Percentiles rank a stretch among this genome's conserved stretches.
Conservation (phyloP, 2,329 filamentous ascomycete species). For the Chrysoporthe puriensis region DNA sequence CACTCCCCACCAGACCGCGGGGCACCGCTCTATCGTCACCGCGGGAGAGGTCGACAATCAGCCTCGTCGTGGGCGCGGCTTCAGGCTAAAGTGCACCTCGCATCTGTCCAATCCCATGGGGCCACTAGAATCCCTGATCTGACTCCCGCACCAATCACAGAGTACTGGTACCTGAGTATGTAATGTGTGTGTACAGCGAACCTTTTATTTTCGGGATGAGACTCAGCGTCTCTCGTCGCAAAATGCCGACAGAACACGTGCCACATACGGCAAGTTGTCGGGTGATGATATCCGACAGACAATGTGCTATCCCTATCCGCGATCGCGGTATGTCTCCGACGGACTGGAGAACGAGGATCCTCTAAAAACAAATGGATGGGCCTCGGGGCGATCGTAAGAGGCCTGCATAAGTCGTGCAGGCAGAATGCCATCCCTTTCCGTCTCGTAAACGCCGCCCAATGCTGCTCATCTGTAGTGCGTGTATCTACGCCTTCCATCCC, state of each 20-base stretch:
- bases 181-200: not conserved
- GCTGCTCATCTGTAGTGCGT: conserved; percentile 18
- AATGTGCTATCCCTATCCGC: not conserved
- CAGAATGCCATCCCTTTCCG: conserved; percentile 16
- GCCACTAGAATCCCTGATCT: conserved; percentile 16
- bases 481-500: conserved; percentile 15
- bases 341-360: not conserved
- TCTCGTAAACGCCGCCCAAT: conserved; percentile 29
- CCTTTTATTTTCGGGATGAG: not conserved
- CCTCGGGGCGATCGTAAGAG: conserved; percentile 14
- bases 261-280: not conserved
- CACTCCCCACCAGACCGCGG: not conserved
- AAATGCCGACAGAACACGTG: conserved; percentile 4
- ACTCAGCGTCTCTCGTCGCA: not conserved
- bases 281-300: not conserved
- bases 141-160: conserved; percentile 28
- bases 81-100: conserved; percentile 22
- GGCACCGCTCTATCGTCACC: conserved; percentile 1
- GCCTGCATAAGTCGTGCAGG: conserved; percentile 3
- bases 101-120: conserved; percentile 16
- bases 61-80: conserved; percentile 23
- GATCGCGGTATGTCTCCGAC: not conserved
- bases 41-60: conserved; percentile 25
- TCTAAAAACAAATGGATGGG: not conserved
- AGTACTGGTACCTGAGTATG: conserved; percentile 18